These are phyloP conservation scores for Cystofilobasidium ferigula DNA, from an alignment of 768 basidiomycete species.

Conservation along the genomic window DNA sequence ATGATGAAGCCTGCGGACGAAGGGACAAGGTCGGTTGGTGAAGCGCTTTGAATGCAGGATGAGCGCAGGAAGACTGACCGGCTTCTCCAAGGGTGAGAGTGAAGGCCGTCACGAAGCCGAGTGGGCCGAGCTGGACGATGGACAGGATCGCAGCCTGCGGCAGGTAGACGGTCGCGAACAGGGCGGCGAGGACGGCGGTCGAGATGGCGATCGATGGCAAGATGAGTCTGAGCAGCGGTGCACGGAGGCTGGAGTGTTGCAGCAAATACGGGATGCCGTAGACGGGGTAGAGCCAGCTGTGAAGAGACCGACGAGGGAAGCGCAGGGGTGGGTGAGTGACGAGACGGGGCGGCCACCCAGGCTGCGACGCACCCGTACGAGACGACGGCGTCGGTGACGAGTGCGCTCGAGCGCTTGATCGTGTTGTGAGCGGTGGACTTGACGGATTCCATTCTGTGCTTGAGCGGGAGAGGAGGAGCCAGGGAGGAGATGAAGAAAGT, in stretches of 20 bases:
- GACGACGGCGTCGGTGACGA: not conserved
- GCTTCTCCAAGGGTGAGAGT: slow-evolving; percentile 12
- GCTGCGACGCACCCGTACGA: not conserved
- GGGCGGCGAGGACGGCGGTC: not conserved
- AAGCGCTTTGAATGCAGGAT: not conserved
- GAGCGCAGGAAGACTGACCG: not conserved
- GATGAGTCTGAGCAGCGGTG: slow-evolving; percentile 15
- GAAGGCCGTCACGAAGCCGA: slow-evolving; percentile 19
- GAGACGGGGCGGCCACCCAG: not conserved
- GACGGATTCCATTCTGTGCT: not conserved
- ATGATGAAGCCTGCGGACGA: slow-evolving; percentile 12
- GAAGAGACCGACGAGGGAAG: not conserved
- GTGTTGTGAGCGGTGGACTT: not conserved
- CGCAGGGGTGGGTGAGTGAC: not conserved
- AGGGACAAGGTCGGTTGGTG: not conserved
- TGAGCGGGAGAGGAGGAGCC: not conserved
- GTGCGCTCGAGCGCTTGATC: not conserved
- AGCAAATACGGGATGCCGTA: slow-evolving; percentile 17
- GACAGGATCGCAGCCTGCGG: slow-evolving; percentile 11
- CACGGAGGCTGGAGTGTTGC: slow-evolving; percentile 2
- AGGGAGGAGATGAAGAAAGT: not conserved
- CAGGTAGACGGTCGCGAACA: not conserved
- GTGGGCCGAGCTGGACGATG: slow-evolving; percentile 23
- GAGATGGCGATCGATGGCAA: not conserved
- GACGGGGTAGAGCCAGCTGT: slow-evolving; percentile 22